phyloP scores from a whole-genome alignment of 306 rosid species.

The Medicago lupulina region DNA sequence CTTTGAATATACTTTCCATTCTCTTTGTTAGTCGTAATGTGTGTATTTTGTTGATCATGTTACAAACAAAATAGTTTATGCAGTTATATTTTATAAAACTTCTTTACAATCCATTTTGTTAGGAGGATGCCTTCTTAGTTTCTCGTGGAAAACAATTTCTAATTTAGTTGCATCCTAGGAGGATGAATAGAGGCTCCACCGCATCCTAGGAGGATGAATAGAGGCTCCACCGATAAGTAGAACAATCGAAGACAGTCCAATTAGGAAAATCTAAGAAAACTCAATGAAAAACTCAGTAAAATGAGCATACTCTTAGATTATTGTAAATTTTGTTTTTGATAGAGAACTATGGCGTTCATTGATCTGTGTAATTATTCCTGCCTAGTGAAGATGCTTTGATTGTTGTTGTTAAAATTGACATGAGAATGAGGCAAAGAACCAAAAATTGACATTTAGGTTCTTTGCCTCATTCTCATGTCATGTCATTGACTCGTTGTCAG shows the following conservation, averaged over 20 bases:
- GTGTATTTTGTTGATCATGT: constrained; percentile 31
- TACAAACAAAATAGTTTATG: constrained; percentile 20
- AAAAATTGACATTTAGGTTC: too few relatives aligned
- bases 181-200: neutral
- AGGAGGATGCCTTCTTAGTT: constrained; percentile 2
- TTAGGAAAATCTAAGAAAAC: neutral
- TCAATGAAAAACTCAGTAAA: neutral
- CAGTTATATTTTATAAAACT: constrained; percentile 12
- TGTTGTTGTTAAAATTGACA: neutral
- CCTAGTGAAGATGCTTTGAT: neutral
- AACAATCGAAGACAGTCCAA: neutral
- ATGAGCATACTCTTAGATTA: neutral
- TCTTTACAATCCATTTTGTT: constrained; percentile 30
- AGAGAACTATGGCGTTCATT: neutral
- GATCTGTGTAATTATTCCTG: neutral
- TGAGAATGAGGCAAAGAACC: too few relatives aligned
- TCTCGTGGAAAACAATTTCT: constrained; percentile 18
- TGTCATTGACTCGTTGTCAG: too few relatives aligned
- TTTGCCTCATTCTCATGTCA: too few relatives aligned
- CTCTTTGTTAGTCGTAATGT: neutral
- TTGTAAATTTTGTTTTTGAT: constrained; percentile 13
- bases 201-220: constrained; percentile 3
- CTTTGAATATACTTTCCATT: constrained; percentile 15
- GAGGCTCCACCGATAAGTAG: constrained; percentile 1
- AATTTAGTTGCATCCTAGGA: constrained; percentile 27